These are phyloP conservation scores for Aechmea fasciata DNA, from an alignment of 176 grass and related monocot species.

Conservation along the genomic window DNA sequence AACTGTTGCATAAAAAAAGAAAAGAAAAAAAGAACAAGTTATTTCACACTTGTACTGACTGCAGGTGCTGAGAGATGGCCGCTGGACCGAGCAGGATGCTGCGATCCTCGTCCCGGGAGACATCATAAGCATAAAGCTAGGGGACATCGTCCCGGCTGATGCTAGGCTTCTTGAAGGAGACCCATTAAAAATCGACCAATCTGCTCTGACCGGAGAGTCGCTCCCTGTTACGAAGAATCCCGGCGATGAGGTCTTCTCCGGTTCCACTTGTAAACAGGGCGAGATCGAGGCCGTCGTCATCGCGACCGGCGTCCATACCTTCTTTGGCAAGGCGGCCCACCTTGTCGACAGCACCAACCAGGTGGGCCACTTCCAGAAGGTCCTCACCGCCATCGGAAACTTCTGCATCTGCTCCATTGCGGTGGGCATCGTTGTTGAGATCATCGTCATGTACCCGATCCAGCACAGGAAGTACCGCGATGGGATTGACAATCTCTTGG, in stretches of 20 bases:
- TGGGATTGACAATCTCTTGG: slow-evolving; percentile 90
- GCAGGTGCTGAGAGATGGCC: slow-evolving; percentile 65
- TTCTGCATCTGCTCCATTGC: slow-evolving; percentile 87
- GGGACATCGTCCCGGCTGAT: slow-evolving; percentile 80
- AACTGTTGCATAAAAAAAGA: no score
- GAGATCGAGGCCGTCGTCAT: slow-evolving; percentile 87
- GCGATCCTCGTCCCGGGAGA: slow-evolving; percentile 77
- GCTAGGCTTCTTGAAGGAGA: slow-evolving; percentile 74
- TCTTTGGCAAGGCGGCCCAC: slow-evolving; percentile 96
- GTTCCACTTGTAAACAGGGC: slow-evolving; percentile 92
- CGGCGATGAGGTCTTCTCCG: slow-evolving; percentile 67
- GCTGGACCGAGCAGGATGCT: slow-evolving; percentile 65
- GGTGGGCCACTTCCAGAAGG: slow-evolving; percentile 89
- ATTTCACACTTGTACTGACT: neutral
- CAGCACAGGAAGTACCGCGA: slow-evolving; percentile 76
- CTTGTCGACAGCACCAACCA: slow-evolving; percentile 89
- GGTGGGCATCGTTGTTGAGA: slow-evolving; percentile 40
- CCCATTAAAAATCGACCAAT: slow-evolving; percentile 87
- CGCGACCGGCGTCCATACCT: slow-evolving; percentile 91
- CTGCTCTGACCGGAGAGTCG: slow-evolving; percentile 80
- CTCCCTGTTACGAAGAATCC: slow-evolving; percentile 61
- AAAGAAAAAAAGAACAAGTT: no score
- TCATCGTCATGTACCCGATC: slow-evolving; percentile 79
- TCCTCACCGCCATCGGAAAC: slow-evolving; percentile 81
- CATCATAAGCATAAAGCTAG: slow-evolving; percentile 75